Conservation (phyloP, 148 eudicot genomes). For the Diospyros kaki region DNA sequence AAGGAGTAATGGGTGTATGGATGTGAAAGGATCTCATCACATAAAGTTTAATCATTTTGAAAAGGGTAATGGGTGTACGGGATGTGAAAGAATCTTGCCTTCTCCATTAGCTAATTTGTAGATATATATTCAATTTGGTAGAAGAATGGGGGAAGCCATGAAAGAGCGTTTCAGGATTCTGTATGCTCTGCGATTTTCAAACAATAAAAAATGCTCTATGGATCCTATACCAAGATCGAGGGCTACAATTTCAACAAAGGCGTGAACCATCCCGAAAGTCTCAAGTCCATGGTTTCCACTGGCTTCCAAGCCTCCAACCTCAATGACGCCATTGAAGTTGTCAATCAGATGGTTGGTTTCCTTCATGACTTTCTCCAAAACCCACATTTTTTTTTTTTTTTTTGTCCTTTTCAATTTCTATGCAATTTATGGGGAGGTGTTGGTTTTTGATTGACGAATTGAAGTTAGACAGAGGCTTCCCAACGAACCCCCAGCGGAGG, state of each 20-base stretch:
- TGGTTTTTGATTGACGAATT: slow-evolving; percentile 15
- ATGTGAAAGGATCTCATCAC: no score
- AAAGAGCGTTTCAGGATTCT: slow-evolving; percentile 33
- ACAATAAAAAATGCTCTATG: slow-evolving; percentile 57
- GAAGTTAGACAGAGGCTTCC: slow-evolving; percentile 90
- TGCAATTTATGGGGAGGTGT: no score
- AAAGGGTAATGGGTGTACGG: no score
- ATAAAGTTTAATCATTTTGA: no score
- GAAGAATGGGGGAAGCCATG: slow-evolving; percentile 9
- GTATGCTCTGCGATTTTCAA: slow-evolving; percentile 55
- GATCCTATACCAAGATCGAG: slow-evolving; percentile 47
- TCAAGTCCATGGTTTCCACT: slow-evolving; percentile 53
- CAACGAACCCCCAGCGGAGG: slow-evolving; percentile 53
- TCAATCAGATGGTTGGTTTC: slow-evolving; percentile 63
- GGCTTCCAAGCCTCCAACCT: slow-evolving; percentile 90
- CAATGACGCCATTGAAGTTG: slow-evolving; percentile 69
- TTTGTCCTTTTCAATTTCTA: not conserved
- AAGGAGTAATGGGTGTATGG: no score
- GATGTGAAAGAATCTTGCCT: no score
- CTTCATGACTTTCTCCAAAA: not conserved
- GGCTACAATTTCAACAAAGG: slow-evolving; percentile 82
- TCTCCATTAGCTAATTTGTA: no score
- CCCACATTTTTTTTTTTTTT: not conserved
- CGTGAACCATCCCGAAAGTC: slow-evolving; percentile 40
- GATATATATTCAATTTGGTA: no score